Evolutionary conservation across 306 rosid species (phyloP).

Genomic region (Quercus gilva): DNA sequence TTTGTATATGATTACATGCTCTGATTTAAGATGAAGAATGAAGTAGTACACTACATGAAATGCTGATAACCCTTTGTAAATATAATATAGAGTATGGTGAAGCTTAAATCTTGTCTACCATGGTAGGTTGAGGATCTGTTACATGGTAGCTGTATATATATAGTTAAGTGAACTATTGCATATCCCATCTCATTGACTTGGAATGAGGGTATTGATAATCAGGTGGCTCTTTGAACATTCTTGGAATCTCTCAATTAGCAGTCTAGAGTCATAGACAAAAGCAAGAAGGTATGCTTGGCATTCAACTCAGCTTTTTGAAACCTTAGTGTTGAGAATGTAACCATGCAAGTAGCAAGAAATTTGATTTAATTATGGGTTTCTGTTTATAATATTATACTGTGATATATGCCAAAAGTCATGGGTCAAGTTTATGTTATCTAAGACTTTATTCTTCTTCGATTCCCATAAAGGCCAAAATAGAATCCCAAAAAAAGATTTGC

Average conservation of each 20-base stretch:
- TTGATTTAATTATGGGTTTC: constrained; percentile 3
- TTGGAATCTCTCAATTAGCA: background rate
- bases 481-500: background rate
- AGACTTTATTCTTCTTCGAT: background rate
- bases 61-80: constrained; percentile 3
- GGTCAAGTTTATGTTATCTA: background rate
- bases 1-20: constrained; percentile 54
- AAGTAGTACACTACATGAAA: background rate
- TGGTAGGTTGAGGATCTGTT: constrained; percentile 16
- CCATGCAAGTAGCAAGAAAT: constrained; percentile 28
- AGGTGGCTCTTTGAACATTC: constrained; percentile 12
- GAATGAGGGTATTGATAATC: background rate
- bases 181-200: background rate
- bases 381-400: background rate
- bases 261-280: background rate
- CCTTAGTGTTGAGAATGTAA: constrained; percentile 33
- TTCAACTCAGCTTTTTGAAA: constrained; percentile 38
- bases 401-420: constrained; percentile 3
- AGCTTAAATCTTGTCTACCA: background rate
- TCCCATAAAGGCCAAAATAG: background rate
- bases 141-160: constrained; percentile 28
- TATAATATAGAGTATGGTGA: constrained; percentile 12
- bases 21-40: constrained; percentile 26
- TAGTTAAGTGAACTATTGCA: constrained; percentile 12
- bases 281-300: constrained; percentile 12